Conservation (phyloP, 345 rosid species). For the Angophora floribunda region DNA sequence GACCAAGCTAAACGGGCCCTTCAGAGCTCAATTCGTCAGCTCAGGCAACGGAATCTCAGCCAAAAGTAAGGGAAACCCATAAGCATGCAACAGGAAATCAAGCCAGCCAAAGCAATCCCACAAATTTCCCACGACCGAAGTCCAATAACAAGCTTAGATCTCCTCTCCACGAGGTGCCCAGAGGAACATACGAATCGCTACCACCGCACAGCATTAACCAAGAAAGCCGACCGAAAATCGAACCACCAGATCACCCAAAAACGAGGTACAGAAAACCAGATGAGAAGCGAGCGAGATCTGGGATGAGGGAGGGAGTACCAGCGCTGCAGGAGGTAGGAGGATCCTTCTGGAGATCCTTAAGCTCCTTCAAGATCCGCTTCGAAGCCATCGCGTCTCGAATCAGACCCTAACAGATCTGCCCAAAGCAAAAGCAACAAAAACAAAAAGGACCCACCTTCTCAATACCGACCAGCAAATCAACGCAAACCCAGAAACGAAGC, state of each 20-base stretch:
- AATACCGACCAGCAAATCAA: neutral
- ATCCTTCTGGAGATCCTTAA: neutral
- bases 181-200: neutral
- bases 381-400: neutral
- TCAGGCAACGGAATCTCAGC: neutral
- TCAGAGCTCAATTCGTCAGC: neutral
- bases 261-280: neutral
- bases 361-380: neutral
- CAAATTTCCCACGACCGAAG: neutral
- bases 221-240: neutral
- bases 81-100: neutral
- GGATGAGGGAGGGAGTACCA: neutral
- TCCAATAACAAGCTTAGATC: neutral
- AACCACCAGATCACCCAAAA: neutral
- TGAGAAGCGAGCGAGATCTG: neutral
- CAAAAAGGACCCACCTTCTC: neutral
- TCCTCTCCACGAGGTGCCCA: neutral
- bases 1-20: neutral
- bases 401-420: neutral
- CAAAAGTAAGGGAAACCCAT: neutral
- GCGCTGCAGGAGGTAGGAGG: neutral
- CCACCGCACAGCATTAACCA: neutral
- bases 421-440: neutral
- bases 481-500: neutral
- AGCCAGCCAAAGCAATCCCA: neutral